Percentiles rank a stretch among this genome's conserved stretches.
phyloP scores from a whole-genome alignment of 2,329 filamentous ascomycete species.

The Alternaria triticimaculans region DNA sequence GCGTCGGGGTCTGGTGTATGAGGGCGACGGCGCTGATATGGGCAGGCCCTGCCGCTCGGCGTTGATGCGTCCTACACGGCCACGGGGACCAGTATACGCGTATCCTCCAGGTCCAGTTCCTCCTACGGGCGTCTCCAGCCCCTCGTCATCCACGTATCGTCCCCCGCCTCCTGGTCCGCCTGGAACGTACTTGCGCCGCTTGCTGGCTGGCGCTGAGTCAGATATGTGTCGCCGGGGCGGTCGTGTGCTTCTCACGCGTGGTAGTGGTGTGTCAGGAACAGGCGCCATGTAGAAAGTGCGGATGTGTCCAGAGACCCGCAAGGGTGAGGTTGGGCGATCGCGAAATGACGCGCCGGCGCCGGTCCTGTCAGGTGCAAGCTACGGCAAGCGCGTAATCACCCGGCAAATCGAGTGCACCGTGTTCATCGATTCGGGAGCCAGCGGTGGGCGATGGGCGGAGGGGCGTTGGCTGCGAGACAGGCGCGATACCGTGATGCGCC shows the following conservation, averaged over 20 bases:
- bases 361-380: slow-evolving; percentile 27
- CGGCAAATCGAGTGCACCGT: slow-evolving; percentile 22
- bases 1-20: slow-evolving; percentile 49
- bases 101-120: slow-evolving; percentile 58
- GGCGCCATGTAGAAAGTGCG: slow-evolving; percentile 42
- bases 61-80: slow-evolving; percentile 60
- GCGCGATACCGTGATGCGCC: slow-evolving; percentile 23
- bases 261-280: slow-evolving; percentile 44
- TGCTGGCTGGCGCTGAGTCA: slow-evolving; percentile 52
- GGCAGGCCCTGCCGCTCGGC: slow-evolving; percentile 50
- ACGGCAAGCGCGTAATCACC: slow-evolving; percentile 38
- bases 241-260: slow-evolving; percentile 46
- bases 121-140: slow-evolving; percentile 64
- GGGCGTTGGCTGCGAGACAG: slow-evolving; percentile 27
- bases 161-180: slow-evolving; percentile 87
- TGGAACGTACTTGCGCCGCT: slow-evolving; percentile 72
- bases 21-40: slow-evolving; percentile 55
- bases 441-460: slow-evolving; percentile 15
- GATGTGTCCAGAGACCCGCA: slow-evolving; percentile 34
- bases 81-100: slow-evolving; percentile 61
- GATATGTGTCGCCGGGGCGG: slow-evolving; percentile 43
- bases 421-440: slow-evolving; percentile 31
- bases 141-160: slow-evolving; percentile 78
- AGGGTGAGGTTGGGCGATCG: slow-evolving; percentile 28
- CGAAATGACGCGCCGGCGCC: slow-evolving; percentile 38